Base-by-base conservation (phyloP, 2,329 filamentous ascomycete species). In the Verruconis gallopava region DNA sequence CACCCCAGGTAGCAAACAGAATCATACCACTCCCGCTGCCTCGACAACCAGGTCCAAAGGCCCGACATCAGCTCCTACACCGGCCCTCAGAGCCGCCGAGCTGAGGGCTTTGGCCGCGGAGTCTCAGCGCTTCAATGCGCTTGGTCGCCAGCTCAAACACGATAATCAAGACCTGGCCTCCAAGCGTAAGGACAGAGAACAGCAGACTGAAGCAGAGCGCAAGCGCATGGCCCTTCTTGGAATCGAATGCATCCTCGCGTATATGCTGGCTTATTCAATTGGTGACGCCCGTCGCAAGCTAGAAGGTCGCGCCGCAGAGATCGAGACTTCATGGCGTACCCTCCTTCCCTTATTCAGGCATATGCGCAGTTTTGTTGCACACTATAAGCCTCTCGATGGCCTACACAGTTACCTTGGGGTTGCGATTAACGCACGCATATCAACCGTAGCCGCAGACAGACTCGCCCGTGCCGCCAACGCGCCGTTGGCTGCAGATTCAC, bases 121-220 rank as follows among this genome's bases (percentile, higher is more conserved):
- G 15, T 64, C 62, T 12, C 55, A 54, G 38, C 62, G 61, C 21
- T 50, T 64, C 34, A 62, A 65, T 28, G 53, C 50, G 3, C 55
- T 65, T 41, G 66, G 65, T 6, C 60, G 63, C 5, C 56, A 61
- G 1, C 52, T 69, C n/a, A 69, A 69, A 51, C 64, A 68, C 15
- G 47, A 49, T 37, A 50, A 48, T 9, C 51, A 53, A 22, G 39
- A 51, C 21, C 38, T 32, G 37, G 22, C 21, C 32, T 34, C n/a
- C 36, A 33, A 41, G 47, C 51, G 21, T 43, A 49, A 34, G 51
- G 49, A 19, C 43, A 51, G 14, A 53, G 51, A 5, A 5, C 6
- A 17, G 1, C 19, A 18, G 2, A 54, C 43, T 2, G 55, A 58
- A 28, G 50, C 54, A 15, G 59, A 63, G 19, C 50, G 54, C 34